phyloP scores from a whole-genome alignment of 768 basidiomycete genomes.

The Phylloporus sp. region DNA sequence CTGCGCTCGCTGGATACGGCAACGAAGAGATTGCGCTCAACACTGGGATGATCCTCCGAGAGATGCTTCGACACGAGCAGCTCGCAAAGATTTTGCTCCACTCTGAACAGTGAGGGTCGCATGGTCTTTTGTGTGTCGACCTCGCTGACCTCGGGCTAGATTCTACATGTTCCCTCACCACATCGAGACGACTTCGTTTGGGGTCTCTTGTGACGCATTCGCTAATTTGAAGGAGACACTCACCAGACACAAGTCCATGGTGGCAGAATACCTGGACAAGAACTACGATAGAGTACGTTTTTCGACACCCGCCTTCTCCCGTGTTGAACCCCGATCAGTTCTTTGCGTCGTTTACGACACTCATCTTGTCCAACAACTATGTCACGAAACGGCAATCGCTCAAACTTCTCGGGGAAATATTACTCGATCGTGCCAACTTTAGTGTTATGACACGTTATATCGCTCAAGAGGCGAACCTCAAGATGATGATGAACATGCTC shows the following conservation, averaged over 20 bases:
- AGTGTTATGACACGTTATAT: conserved; percentile 98
- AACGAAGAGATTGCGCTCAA: conserved; percentile 96
- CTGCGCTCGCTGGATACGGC: conserved; percentile 85
- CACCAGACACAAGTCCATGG: conserved; percentile 97
- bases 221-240: conserved; percentile 97
- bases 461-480: conserved; percentile 88
- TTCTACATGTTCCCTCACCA: conserved; percentile 96
- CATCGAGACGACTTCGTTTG: conserved; percentile 97
- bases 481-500: conserved; percentile 99
- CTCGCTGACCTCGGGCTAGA: conserved; percentile 36
- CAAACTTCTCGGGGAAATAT: conserved; percentile 95
- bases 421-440: conserved; percentile 97
- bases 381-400: conserved; percentile 99
- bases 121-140: neutral
- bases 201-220: conserved; percentile 96
- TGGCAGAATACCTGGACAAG: conserved; percentile 92
- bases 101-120: conserved; percentile 80
- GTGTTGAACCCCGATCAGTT: conserved; percentile 51
- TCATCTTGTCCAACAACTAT: conserved; percentile 92
- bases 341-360: conserved; percentile 90
- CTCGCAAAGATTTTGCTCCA: conserved; percentile 85
- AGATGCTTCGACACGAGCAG: conserved; percentile 93
- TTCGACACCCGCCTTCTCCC: neutral
- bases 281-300: conserved; percentile 86
- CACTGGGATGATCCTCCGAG: conserved; percentile 95